Base-by-base conservation (phyloP, 2,329 filamentous ascomycete species). In the Fusarium penzigii region DNA sequence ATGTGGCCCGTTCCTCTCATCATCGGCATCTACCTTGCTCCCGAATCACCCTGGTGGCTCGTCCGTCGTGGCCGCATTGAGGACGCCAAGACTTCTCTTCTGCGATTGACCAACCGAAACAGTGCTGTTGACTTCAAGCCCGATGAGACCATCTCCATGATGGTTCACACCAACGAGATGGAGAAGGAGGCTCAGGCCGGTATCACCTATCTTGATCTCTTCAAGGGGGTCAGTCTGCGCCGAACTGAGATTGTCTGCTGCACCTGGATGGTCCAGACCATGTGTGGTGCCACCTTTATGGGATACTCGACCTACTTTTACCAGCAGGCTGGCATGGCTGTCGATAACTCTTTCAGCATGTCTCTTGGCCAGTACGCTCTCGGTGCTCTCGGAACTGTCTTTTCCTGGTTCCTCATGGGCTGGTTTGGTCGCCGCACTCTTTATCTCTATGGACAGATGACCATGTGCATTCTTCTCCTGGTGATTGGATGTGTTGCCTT, bases 301-400 rank as follows among this genome's bases (percentile, higher is more conserved):
- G 83, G 82, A 55, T 85, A 84, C 67, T 84, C 82, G 17, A 85
- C 82, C 29, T 74, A 76, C 57, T 79, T 78, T 53, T 77, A 75
- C 49, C 67, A 73, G 25, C 72, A 73, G 51, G 76, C 73, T 12
- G 75, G 76, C 2, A 68, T 78, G 55, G 68, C 62, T 9, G 61
- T 68, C 5, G 65, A 67, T 12, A 69, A 70, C 49, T 70, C 72
- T 0, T 75, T 74, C 61, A 72, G 61, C 56, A 70, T 76, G 59
- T 65, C 71, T 1, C 65, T 80, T 1, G 77, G 68, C 1, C 70
- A 74, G 44, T 76, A 75, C 16, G 72, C 68, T 6, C 68, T 81
- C 6, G 77, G 73, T 12, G 72, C 74, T 25, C 56, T 78, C 2
- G 78, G 77, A 5, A 79, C 76, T 0, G 56, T 78, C 1, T 61